These are phyloP conservation scores for Entomophthora muscae DNA, from an alignment of 371 early-diverging fungal genomes.

Conservation along the genomic window DNA sequence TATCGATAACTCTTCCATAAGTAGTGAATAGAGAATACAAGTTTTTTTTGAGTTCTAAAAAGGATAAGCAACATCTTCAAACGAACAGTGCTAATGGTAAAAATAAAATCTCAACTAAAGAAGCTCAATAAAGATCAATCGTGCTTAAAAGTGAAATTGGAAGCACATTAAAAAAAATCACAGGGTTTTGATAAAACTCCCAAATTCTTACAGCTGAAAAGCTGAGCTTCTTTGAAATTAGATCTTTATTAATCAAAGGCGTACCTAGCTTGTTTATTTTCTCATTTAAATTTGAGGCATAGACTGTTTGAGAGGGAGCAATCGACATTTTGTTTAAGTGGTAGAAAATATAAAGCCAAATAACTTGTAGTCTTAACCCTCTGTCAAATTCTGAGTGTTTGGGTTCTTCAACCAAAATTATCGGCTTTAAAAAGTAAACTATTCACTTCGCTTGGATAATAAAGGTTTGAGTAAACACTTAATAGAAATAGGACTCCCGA, in stretches of 20 bases:
- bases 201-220: background rate
- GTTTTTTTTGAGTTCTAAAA: conserved; percentile 39
- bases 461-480: no score
- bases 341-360: background rate
- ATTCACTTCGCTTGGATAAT: no score
- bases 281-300: conserved; percentile 37
- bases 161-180: background rate
- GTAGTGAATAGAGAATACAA: conserved; percentile 59
- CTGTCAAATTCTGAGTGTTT: no score
- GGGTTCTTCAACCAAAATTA: no score
- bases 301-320: conserved; percentile 47
- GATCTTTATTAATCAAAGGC: background rate
- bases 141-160: no score
- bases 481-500: no score
- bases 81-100: background rate
- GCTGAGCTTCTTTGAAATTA: background rate
- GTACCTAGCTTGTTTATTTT: conserved; percentile 46
- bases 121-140: no score
- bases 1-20: conserved; percentile 67
- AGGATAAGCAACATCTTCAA: no score
- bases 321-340: conserved; percentile 8
- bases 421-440: no score
- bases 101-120: no score
- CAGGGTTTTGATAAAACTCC: background rate
- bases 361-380: no score